phyloP scores from a whole-genome alignment of 306 rosid species.

The Rosa multiflora region DNA sequence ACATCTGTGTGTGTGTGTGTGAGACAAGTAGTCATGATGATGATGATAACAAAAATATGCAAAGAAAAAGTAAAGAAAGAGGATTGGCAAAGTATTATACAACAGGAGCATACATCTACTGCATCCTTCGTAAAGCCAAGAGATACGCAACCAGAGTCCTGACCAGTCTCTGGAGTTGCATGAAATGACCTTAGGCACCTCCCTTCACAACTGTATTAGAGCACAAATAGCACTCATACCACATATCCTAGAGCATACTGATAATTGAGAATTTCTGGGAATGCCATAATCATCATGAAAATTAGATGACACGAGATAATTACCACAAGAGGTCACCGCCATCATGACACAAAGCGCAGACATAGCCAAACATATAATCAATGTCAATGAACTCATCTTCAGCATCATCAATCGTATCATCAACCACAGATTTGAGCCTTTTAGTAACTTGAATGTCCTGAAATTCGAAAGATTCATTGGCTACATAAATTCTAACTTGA shows the following conservation, averaged over 20 bases:
- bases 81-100: neutral
- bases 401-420: conserved; percentile 39
- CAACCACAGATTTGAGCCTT: conserved; percentile 59
- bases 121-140: conserved; percentile 57
- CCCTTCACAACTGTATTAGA: conserved; percentile 74
- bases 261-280: neutral
- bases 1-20: neutral
- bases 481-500: conserved; percentile 12
- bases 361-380: conserved; percentile 61
- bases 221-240: conserved; percentile 3
- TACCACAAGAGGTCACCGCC: conserved; percentile 79
- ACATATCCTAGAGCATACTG: neutral
- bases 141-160: conserved; percentile 54
- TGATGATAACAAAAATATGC: neutral
- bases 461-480: conserved; percentile 13
- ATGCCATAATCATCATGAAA: neutral
- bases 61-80: conserved; percentile 13
- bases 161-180: conserved; percentile 54
- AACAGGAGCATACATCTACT: conserved; percentile 49
- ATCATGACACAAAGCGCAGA: conserved; percentile 81
- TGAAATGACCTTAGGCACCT: conserved; percentile 89
- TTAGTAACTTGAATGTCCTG: conserved; percentile 55
- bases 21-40: conserved; percentile 2
- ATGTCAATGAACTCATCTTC: conserved; percentile 51
- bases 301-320: conserved; percentile 7